phyloP scores from a whole-genome alignment of 306 rosid species.

The Cercis canadensis region DNA sequence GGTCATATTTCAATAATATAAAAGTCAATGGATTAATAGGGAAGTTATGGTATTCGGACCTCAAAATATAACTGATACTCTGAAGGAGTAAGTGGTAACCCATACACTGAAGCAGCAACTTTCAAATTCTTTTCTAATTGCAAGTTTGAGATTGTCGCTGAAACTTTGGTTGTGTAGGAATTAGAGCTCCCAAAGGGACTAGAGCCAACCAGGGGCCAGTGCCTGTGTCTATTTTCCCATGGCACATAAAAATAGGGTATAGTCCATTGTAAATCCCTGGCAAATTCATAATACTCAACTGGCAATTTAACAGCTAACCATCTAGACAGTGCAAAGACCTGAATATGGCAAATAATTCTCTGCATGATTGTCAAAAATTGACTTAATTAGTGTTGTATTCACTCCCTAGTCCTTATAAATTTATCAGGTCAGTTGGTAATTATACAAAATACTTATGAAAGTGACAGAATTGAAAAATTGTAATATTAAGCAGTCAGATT shows the following conservation, averaged over 20 bases:
- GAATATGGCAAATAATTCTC: slow-evolving; percentile 89
- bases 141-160: slow-evolving; percentile 41
- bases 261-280: slow-evolving; percentile 78
- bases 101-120: slow-evolving; percentile 55
- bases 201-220: slow-evolving; percentile 46
- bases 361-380: slow-evolving; percentile 47
- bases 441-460: neutral
- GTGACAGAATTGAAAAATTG: neutral
- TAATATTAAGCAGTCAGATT: slow-evolving; percentile 1
- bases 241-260: slow-evolving; percentile 76
- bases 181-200: slow-evolving; percentile 55
- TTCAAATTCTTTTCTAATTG: slow-evolving; percentile 43
- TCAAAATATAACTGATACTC: slow-evolving; percentile 79
- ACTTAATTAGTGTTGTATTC: slow-evolving; percentile 34
- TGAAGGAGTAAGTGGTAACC: slow-evolving; percentile 77
- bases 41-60: slow-evolving; percentile 52
- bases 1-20: slow-evolving; percentile 10
- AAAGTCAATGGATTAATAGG: slow-evolving; percentile 1
- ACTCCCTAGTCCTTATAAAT: neutral
- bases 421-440: neutral
- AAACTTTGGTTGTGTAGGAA: slow-evolving; percentile 44
- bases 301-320: slow-evolving; percentile 82
- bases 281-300: slow-evolving; percentile 74
- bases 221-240: slow-evolving; percentile 65
- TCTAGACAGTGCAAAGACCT: slow-evolving; percentile 81